These are phyloP conservation scores for Tuber magnatum DNA, from an alignment of 495 filamentous ascomycete species.

Conservation along the genomic window DNA sequence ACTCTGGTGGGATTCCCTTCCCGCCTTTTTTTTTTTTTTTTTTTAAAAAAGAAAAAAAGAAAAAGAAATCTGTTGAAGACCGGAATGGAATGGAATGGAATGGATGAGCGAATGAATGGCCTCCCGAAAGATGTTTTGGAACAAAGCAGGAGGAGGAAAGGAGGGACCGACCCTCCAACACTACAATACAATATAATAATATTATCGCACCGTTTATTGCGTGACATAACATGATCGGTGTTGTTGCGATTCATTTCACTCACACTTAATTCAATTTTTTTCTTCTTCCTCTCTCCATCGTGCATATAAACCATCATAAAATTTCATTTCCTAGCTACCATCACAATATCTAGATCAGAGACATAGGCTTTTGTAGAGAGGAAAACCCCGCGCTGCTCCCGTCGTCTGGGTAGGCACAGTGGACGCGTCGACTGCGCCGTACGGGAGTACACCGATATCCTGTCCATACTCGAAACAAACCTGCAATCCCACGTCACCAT, in stretches of 20 bases:
- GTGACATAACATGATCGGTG: background rate
- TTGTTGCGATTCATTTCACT: background rate
- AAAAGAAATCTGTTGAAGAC: background rate
- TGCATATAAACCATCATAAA: background rate
- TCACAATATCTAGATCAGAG: background rate
- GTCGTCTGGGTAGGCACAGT: background rate
- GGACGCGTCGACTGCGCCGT: background rate
- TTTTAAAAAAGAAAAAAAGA: no score
- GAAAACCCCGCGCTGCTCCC: background rate
- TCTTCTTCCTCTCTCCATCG: background rate
- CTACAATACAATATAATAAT: background rate
- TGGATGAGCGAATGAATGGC: background rate
- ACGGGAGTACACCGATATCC: background rate
- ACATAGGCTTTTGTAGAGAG: background rate
- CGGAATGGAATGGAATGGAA: background rate
- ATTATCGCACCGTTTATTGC: background rate
- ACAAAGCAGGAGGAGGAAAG: background rate
- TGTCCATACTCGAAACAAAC: background rate
- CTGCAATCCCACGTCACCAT: constrained; percentile 4
- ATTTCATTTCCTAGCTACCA: background rate
- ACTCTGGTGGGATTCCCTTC: background rate
- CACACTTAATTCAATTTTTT: background rate
- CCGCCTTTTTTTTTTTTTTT: background rate
- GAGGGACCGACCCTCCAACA: background rate
- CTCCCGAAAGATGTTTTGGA: background rate